Percentiles rank a stretch among this genome's conserved stretches.
Conservation (phyloP, 768 basidiomycete genomes). For the Auricularia sp. region DNA sequence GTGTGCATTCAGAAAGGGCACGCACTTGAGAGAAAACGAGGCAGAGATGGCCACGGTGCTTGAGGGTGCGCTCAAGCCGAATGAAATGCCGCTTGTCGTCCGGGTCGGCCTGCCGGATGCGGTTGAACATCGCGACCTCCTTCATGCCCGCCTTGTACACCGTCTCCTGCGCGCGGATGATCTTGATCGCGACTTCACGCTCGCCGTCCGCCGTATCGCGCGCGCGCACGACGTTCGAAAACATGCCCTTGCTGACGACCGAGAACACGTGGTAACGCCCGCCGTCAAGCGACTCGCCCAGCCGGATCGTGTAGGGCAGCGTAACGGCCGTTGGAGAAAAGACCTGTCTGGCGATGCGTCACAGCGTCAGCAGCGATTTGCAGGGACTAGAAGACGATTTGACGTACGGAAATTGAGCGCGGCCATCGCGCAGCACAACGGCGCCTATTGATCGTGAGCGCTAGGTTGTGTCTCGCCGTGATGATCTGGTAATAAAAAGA, state of each 20-base stretch:
- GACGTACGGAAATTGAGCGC: no score
- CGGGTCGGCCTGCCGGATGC: constrained; percentile 79
- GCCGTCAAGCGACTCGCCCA: constrained; percentile 87
- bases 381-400: no score
- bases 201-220: constrained; percentile 37
- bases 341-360: no score
- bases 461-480: no score
- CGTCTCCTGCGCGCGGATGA: constrained; percentile 88
- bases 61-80: constrained; percentile 87
- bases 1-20: no score
- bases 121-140: constrained; percentile 82
- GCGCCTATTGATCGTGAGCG: no score
- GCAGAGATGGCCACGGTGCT: constrained; percentile 94
- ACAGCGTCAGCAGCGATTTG: no score
- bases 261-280: constrained; percentile 93
- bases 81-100: constrained; percentile 97
- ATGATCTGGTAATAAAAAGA: no score
- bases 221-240: constrained; percentile 90
- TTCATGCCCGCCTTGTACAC: constrained; percentile 96
- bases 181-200: constrained; percentile 93
- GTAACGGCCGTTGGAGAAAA: no score
- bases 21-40: constrained; percentile 88
- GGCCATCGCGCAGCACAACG: no score
- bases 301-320: no score
- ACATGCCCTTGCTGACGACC: constrained; percentile 97